Conservation (phyloP, 305 asterid genomes). For the Fraxinus greggii region DNA sequence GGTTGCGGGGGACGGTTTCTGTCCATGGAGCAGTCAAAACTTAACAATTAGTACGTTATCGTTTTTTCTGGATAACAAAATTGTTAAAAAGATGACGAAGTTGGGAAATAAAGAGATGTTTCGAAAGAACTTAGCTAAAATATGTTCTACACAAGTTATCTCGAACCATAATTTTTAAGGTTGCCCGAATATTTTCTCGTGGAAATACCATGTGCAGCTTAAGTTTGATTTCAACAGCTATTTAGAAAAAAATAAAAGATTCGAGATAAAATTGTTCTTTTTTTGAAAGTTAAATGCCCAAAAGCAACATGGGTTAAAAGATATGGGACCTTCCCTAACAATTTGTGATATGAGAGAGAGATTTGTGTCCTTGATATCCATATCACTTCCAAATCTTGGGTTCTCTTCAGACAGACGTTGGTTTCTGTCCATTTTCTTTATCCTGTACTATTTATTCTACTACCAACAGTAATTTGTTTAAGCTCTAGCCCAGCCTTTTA, state of each 20-base stretch:
- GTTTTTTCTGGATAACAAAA: background rate
- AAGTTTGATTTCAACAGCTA: background rate
- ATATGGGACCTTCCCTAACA: background rate
- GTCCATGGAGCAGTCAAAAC: background rate
- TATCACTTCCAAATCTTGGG: constrained; percentile 35
- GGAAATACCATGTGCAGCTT: background rate
- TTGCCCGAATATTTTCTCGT: background rate
- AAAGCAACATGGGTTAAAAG: background rate
- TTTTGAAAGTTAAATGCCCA: background rate
- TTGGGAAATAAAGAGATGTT: background rate
- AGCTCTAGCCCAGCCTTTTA: constrained; percentile 1
- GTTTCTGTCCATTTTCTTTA: constrained; percentile 10
- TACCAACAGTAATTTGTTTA: constrained; percentile 21
- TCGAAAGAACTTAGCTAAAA: background rate
- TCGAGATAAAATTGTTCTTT: background rate
- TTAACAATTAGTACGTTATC: background rate
- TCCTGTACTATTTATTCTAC: constrained; percentile 13
- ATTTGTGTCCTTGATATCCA: constrained; percentile 13
- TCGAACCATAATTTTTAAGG: background rate
- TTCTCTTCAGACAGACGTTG: constrained; percentile 11
- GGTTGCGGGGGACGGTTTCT: background rate
- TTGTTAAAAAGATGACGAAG: background rate
- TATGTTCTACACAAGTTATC: background rate
- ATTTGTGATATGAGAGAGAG: background rate
- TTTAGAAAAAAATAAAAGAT: background rate